A percentile compares a stretch with the other conserved stretches of the same genome.
Conservation (phyloP, 495 filamentous ascomycete species). For the Penicillium riverlandense region DNA sequence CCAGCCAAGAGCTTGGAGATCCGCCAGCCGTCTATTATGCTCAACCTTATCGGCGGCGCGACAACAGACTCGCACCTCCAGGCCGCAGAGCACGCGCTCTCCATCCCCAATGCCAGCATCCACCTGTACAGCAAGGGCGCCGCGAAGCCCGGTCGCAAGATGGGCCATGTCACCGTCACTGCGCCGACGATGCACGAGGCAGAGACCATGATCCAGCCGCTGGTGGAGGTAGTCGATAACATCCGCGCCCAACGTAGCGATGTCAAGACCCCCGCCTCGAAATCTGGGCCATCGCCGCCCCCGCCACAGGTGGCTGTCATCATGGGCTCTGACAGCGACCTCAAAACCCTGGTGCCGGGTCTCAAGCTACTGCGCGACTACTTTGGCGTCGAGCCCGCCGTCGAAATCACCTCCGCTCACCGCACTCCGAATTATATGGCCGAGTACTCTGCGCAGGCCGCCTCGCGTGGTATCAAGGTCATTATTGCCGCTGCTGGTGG, state of each 20-base stretch:
- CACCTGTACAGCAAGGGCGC: constrained; percentile 91
- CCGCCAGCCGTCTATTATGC: constrained; percentile 74
- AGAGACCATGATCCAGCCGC: constrained; percentile 58
- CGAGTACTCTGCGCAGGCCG: constrained; percentile 62
- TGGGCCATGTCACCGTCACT: constrained; percentile 84
- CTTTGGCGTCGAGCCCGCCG: constrained; percentile 67
- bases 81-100: constrained; percentile 58
- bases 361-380: constrained; percentile 63
- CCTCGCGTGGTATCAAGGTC: constrained; percentile 66
- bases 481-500: constrained; percentile 95
- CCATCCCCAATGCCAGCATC: constrained; percentile 53
- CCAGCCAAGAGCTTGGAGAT: constrained; percentile 52
- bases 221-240: constrained; percentile 57
- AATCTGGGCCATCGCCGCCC: constrained; percentile 25
- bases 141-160: constrained; percentile 81
- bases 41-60: constrained; percentile 87
- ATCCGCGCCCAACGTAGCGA: constrained; percentile 54
- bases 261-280: constrained; percentile 32
- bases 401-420: constrained; percentile 90
- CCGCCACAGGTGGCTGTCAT: constrained; percentile 71
- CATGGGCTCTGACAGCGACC: constrained; percentile 94
- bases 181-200: constrained; percentile 62
- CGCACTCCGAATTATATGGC: constrained; percentile 82
- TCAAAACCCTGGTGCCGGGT: constrained; percentile 68
- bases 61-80: constrained; percentile 59